Evolutionary conservation across 2,329 filamentous ascomycete genomes (phyloP), one percentile per base, ranked within the genome.

Genomic region (Diaporthe sp.): DNA sequence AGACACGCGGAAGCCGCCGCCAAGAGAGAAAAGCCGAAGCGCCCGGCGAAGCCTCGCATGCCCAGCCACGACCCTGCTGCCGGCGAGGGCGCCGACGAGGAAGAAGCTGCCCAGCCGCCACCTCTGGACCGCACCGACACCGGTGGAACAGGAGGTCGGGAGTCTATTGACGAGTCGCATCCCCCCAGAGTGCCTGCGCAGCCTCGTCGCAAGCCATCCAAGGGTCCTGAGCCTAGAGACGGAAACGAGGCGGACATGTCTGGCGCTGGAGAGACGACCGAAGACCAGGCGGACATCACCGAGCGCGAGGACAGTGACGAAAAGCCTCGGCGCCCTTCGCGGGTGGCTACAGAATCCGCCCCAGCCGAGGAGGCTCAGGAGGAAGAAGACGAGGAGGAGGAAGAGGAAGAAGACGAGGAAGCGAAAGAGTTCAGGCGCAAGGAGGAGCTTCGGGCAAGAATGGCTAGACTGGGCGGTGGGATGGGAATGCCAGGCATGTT

Each of bases 401-500:
- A 92, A n/a, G 93, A 94, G 27, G 93, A 95, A 42, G 94, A 96
- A 63, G 94, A 96, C 37, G 94, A 97, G 22, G 87, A 97, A 69
- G 96, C 98, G 79, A 95, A 95, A 1, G 97, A 99, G 82, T 88
- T 94, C 30, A 92, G 91, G 78, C 93, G 96, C 70, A 94, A 93
- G 81, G 92, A 98, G 84, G 96, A 98, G 81, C 88, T 99, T 42
- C 92, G 97, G 75, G 95, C 97, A 76, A 92, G 97, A 79, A 99
- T 99, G 95, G 97, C 97, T 59, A 98, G 98, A 85, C 97, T 99
- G 93, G 97, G 96, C 78, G 96, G 96, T 72, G 96, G 96, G 30
- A 98, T 98, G 94, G 95, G 95, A 61, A 97, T 98, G 93, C 92
- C 95, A 81, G 94, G 95, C 79, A 97, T 98, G 92, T 97, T 97